Base-by-base conservation (phyloP, 164 flowering plant genomes). In the Vitis cinerea region DNA sequence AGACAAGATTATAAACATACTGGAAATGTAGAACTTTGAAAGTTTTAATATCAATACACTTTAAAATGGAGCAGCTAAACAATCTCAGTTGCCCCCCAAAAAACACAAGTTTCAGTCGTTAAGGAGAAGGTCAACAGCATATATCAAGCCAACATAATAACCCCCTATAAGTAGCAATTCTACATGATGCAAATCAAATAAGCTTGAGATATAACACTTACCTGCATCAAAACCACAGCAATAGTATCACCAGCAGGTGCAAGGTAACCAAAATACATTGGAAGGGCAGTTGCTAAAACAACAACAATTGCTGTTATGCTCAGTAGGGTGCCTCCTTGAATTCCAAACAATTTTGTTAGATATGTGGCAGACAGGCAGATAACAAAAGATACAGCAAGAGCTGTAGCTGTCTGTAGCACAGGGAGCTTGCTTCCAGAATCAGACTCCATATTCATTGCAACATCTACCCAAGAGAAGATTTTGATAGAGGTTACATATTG, bases 211-310 rank as follows among this genome's bases (percentile, higher is more conserved):
- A 47, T 47, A 9, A 9, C 2, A 65, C 47, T 10, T 77, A 88
- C 98, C 97, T 92, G 97, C 91, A 92, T 84, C 66, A 90, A 77
- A 50, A 92, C 78, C 70, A 86, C 19, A 69, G 97, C 87, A 72
- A 88, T 68, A 62, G 87, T 80, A 51, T 94, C 93, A 48, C 92
- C 93, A 63, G 94, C 74, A 71, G 95, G 96, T 61, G 96, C 99
- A 67, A 92, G 90, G 68, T 74, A 57, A 61, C 77, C 77, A 77
- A 87, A 82, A 7, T 78, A 82, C 48, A 65, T 70, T 14, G 97
- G 96, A 70, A 91, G 72, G 2, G 71, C 17, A 59, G 94, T 90
- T 63, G 97, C 96, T 61, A 92, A 63, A 65, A 80, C n/a, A 51
- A 94, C 88, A 55, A 85, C 88, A 59, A 84, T 74, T 14, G 88